Percentiles rank a stretch among this genome's conserved stretches.
Evolutionary conservation across 2,329 filamentous ascomycete genomes (phyloP).

Genomic region (Neonectria faginata): DNA sequence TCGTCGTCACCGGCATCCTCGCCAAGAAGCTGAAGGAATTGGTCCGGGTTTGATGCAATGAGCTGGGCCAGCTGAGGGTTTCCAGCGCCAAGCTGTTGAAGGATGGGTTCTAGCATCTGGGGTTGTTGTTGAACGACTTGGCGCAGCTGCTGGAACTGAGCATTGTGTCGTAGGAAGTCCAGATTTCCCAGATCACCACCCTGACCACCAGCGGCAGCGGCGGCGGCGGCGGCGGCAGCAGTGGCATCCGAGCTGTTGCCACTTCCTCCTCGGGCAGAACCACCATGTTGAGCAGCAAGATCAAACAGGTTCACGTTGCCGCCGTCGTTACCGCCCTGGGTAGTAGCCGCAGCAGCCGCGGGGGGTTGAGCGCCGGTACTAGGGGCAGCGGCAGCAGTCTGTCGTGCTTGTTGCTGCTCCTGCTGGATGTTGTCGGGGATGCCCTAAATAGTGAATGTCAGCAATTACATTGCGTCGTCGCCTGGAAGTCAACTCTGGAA

Average conservation of each 20-base stretch:
- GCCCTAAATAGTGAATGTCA: conserved; percentile 66
- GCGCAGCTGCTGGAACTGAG: conserved; percentile 96
- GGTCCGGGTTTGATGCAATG: conserved; percentile 91
- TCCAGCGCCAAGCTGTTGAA: conserved; percentile 93
- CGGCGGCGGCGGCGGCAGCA: conserved; percentile 57
- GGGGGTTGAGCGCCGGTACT: conserved; percentile 41
- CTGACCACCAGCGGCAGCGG: conserved; percentile 63
- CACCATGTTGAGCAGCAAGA: conserved; percentile 81
- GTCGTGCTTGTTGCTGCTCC: conserved; percentile 68
- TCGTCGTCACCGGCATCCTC: conserved; percentile 86
- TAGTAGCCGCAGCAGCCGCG: conserved; percentile 54
- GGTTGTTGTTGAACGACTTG: conserved; percentile 98
- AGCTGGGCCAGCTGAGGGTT: conserved; percentile 95
- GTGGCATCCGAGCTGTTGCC: conserved; percentile 54
- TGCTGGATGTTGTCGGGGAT: conserved; percentile 88
- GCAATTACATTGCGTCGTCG: conserved; percentile 11
- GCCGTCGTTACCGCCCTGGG: conserved; percentile 69
- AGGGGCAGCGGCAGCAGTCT: conserved; percentile 50
- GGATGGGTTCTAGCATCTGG: conserved; percentile 97
- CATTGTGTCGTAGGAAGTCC: conserved; percentile 93
- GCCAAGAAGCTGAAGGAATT: conserved; percentile 89
- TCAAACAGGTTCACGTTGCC: conserved; percentile 91
- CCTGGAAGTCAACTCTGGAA: not conserved
- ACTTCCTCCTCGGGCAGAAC: conserved; percentile 58
- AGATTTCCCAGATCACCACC: conserved; percentile 78